phyloP scores from a whole-genome alignment of 225 moss, liverwort and hornwort genomes.

The Marchantia polymorpha region DNA sequence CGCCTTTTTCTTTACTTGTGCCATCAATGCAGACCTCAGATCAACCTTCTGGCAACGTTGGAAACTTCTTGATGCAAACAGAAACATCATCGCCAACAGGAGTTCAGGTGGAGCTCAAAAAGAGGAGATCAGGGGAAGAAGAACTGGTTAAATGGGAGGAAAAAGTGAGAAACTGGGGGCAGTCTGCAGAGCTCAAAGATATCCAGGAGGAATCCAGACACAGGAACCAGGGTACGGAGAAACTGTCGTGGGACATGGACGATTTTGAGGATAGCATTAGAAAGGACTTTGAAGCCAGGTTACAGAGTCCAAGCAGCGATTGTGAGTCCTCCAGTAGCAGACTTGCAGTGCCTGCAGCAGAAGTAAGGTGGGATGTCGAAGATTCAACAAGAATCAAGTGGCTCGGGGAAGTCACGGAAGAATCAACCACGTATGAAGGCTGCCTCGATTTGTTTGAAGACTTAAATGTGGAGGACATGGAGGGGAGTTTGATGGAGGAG shows the following conservation, averaged over 20 bases:
- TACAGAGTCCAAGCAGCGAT: constrained; percentile 22
- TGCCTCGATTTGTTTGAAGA: constrained; percentile 22
- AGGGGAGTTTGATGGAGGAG: constrained; percentile 20
- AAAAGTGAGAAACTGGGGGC: constrained; percentile 12
- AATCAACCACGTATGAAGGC: constrained; percentile 10
- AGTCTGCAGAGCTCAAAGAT: constrained; percentile 17
- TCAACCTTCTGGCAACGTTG: constrained; percentile 9
- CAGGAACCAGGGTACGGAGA: constrained; percentile 12
- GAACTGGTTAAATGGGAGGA: constrained; percentile 25
- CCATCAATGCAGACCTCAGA: constrained; percentile 22
- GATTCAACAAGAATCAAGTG: constrained; percentile 8
- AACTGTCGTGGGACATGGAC: constrained; percentile 15
- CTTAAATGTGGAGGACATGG: constrained; percentile 17
- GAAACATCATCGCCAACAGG: constrained; percentile 1
- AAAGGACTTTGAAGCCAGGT: constrained; percentile 21
- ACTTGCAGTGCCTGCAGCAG: constrained; percentile 6
- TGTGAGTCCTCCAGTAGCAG: constrained; percentile 24
- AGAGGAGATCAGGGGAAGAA: constrained; percentile 14
- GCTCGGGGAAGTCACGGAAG: not conserved
- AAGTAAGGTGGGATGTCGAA: constrained; percentile 12
- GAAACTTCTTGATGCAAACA: not conserved
- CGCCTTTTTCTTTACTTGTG: not conserved
- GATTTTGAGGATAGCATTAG: not conserved
- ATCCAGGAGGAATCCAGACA: not conserved
- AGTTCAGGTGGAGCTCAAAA: not conserved